Base-by-base conservation (phyloP, 257 asterid species). In the Fraxinus anomala region DNA sequence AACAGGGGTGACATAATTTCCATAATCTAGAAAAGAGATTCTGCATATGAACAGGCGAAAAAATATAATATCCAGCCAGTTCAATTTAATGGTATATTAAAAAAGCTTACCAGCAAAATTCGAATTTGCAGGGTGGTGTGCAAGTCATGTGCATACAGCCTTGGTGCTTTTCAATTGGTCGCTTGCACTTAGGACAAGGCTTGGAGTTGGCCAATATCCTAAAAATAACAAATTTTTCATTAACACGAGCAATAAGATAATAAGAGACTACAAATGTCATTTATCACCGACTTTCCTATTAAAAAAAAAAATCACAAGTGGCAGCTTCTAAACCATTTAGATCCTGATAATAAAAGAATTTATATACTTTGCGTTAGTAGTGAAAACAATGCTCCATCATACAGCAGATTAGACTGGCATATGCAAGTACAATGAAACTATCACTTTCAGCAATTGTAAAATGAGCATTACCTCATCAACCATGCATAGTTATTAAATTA, bases 201-300 rank as follows among this genome's bases (percentile, higher is more conserved):
- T 85, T 89, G 0, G 89, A 75, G 80, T 72, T 26, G 1, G 88
- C 85, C 28, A 82, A 40, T 21, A 86, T 80, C 85, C 99, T 96
- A 80, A 51, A 28, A 84, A 39, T 28, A 26, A 79, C 23, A 49
- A 76, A 54, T 68, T 39, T 24, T 61, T 56, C 54, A 75, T 78
- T 75, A 83, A 73, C 36, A 74, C 11, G 11, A 37, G 42, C 73
- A 6, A 36, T 17, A 73, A 77, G 49, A 75, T 33, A 80, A 34
- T 33, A 68, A 13, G 39, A 76, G 26, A 63, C 79, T 14, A 61
- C 24, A 12, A 73, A 70, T 49, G 30, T 28, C 36, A 21, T 19
- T n/a, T 61, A 66, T 34, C 31, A 73, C 73, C 70, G 73, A 71
- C 24, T 36, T 54, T 61, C 59, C 13, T 59, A 24, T 31, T 61